Conservation (phyloP, 805 yeast genomes). For the Lipomyces mesembrius region DNA sequence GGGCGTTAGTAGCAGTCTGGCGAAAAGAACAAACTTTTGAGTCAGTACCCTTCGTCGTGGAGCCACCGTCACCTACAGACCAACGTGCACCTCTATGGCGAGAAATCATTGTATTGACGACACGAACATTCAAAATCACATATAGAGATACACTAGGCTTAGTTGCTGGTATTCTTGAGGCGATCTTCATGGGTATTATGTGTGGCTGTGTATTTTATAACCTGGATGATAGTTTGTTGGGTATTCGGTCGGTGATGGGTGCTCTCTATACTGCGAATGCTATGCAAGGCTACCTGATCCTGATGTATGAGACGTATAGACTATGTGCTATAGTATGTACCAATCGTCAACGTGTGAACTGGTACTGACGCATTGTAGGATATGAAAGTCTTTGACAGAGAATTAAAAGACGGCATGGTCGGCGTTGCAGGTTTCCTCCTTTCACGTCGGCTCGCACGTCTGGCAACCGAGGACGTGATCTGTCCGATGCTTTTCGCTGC, state of each 20-base stretch:
- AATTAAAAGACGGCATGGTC: conserved; percentile 70
- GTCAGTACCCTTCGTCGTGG: not conserved
- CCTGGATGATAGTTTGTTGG: conserved; percentile 57
- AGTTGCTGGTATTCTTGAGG: conserved; percentile 52
- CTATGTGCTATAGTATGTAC: conserved; percentile 49
- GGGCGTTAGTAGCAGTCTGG: conserved; percentile 50
- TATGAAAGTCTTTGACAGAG: conserved; percentile 64
- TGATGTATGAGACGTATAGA: conserved; percentile 63
- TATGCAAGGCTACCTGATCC: conserved; percentile 59
- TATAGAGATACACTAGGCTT: conserved; percentile 58
- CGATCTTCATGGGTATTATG: conserved; percentile 60
- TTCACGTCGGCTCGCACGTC: conserved; percentile 67
- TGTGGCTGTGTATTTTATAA: conserved; percentile 80
- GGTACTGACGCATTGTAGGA: conserved; percentile 44
- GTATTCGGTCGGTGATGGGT: conserved; percentile 64
- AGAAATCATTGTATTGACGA: conserved; percentile 52
- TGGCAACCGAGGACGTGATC: conserved; percentile 70
- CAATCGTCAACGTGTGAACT: not conserved
- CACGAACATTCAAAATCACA: conserved; percentile 55
- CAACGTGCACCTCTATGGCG: conserved; percentile 51
- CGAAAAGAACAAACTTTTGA: conserved; percentile 17
- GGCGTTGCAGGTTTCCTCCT: conserved; percentile 68
- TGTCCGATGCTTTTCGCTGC: conserved; percentile 62
- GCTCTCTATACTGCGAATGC: conserved; percentile 59
- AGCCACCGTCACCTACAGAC: conserved; percentile 35